phyloP scores from a whole-genome alignment of 2,329 filamentous ascomycete genomes.

The Alternaria triticimaculans region DNA sequence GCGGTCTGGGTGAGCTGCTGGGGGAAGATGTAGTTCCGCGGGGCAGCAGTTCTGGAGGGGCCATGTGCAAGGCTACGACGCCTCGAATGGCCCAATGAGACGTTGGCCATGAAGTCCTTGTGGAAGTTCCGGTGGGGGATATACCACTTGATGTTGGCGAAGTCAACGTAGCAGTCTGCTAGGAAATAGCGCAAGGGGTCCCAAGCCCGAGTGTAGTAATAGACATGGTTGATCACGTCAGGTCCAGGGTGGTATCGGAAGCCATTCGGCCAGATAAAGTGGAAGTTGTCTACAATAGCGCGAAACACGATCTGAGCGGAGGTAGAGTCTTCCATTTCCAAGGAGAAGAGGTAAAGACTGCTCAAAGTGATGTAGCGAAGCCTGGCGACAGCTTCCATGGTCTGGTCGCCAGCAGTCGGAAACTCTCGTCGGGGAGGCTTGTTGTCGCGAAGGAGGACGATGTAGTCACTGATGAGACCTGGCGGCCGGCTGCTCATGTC shows the following conservation, averaged over 20 bases:
- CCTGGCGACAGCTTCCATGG: neutral
- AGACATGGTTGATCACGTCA: neutral
- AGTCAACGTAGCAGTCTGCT: neutral
- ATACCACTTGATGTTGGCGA: neutral
- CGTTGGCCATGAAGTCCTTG: neutral
- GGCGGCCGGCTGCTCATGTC: neutral
- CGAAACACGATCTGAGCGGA: neutral
- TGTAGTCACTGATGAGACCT: neutral
- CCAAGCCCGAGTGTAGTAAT: neutral
- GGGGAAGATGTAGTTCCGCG: neutral
- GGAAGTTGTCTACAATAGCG: neutral
- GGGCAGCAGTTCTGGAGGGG: neutral
- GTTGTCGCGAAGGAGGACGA: neutral
- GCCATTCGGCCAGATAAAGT: neutral
- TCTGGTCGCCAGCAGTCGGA: neutral
- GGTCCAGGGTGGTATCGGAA: neutral
- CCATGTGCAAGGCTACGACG: neutral
- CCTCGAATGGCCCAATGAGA: neutral
- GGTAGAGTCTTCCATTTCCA: neutral
- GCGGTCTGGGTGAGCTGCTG: neutral
- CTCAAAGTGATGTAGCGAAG: neutral
- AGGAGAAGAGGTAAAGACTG: neutral
- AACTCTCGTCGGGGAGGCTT: neutral
- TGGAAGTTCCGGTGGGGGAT: neutral
- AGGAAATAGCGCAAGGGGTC: neutral